phyloP scores from a whole-genome alignment of 2,329 filamentous ascomycete species.

The Monilinia laxa region DNA sequence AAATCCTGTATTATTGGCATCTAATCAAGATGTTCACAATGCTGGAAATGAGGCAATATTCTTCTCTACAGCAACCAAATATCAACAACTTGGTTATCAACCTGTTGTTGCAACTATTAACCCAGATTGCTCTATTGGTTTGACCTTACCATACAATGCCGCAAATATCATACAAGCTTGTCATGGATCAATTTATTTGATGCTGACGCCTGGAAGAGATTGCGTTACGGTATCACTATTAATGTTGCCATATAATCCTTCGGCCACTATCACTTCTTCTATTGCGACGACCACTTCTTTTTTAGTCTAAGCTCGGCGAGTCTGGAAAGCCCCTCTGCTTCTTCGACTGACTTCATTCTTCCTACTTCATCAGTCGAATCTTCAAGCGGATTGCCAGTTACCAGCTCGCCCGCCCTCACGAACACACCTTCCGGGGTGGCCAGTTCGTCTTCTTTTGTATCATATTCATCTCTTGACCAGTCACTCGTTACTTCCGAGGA shows the following conservation, averaged over 20 bases:
- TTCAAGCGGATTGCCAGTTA: conserved; percentile 14
- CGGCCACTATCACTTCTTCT: not conserved
- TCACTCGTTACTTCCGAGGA: not conserved
- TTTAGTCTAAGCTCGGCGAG: conserved; percentile 23
- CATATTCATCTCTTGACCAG: conserved; percentile 2
- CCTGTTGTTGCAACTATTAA: conserved; percentile 26
- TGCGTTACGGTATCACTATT: conserved; percentile 11
- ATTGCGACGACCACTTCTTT: conserved; percentile 11
- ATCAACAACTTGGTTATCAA: conserved; percentile 19
- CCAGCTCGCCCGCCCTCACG: conserved; percentile 17
- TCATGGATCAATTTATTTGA: conserved; percentile 16
- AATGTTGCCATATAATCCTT: conserved; percentile 18
- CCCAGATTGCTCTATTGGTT: conserved; percentile 25
- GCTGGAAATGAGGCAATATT: conserved; percentile 28
- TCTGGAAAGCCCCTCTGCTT: conserved; percentile 12
- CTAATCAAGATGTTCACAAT: conserved; percentile 27
- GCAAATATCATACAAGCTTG: conserved; percentile 23
- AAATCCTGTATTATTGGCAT: conserved; percentile 25
- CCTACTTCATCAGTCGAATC: conserved; percentile 18
- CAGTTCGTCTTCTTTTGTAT: conserved; percentile 13
- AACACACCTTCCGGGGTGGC: conserved; percentile 9
- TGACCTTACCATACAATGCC: conserved; percentile 26
- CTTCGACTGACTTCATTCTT: not conserved
- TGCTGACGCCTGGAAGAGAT: not conserved
- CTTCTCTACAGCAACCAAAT: conserved; percentile 25